Percentiles rank a stretch among this genome's conserved stretches.
Conservation (phyloP, 2,329 filamentous ascomycete species). For the Cytospora chrysosperma region DNA sequence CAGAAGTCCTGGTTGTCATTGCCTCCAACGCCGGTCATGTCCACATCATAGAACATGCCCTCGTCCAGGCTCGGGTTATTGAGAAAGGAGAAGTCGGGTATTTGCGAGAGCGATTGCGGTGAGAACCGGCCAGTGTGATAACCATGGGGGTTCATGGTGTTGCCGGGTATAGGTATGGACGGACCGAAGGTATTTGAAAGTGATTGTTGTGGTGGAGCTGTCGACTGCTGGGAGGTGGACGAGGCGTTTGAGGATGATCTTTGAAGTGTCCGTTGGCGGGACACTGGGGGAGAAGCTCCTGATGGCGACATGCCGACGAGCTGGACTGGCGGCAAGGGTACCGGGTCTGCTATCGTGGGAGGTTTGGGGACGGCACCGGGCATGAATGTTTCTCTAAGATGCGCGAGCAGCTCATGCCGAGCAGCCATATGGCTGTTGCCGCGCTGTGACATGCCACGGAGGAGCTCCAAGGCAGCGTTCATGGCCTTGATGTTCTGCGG, state of each 20-base stretch:
- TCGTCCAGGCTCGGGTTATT: constrained; percentile 25
- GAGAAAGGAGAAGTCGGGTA: constrained; percentile 24
- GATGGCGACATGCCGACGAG: not conserved
- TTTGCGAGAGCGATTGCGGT: constrained; percentile 5
- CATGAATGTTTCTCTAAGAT: constrained; percentile 31
- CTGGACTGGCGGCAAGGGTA: too few species aligned
- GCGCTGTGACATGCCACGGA: constrained; percentile 50
- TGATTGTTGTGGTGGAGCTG: not conserved
- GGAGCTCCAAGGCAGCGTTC: constrained; percentile 45
- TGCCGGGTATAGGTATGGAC: not conserved
- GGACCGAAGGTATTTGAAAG: too few species aligned
- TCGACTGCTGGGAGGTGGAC: not conserved
- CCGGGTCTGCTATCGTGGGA: not conserved
- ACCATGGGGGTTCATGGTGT: not conserved
- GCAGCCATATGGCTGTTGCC: constrained; percentile 50
- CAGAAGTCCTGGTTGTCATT: constrained; percentile 35
- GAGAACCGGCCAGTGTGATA: not conserved
- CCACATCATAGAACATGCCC: constrained; percentile 29
- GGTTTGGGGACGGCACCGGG: constrained; percentile 15
- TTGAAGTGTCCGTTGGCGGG: too few species aligned
- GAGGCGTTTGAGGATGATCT: not conserved
- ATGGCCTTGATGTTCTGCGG: constrained; percentile 43
- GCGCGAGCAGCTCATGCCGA: constrained; percentile 35
- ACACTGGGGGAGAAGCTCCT: not conserved
- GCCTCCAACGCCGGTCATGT: constrained; percentile 29